These are phyloP conservation scores for Chrysoporthe puriensis DNA, from an alignment of 2,329 filamentous ascomycete genomes.

Conservation along the genomic window DNA sequence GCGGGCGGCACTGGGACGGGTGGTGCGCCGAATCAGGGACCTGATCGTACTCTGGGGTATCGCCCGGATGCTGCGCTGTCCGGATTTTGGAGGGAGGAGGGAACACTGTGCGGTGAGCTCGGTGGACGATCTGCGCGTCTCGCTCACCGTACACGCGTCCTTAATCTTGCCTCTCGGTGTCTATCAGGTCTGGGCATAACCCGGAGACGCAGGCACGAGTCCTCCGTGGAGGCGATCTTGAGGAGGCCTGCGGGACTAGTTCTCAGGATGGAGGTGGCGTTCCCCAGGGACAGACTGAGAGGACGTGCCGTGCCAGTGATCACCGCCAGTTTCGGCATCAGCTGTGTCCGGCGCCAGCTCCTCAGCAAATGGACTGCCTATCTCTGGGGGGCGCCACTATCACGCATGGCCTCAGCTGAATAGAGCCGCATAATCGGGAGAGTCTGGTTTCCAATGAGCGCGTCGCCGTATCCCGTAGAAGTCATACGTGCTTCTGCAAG, in stretches of 20 bases:
- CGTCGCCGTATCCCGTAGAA: neutral
- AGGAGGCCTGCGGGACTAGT: neutral
- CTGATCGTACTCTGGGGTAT: neutral
- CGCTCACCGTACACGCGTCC: neutral
- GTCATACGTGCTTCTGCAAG: neutral
- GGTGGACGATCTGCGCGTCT: neutral
- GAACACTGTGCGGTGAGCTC: neutral
- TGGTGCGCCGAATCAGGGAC: neutral
- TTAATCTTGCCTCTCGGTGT: neutral
- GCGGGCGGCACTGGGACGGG: neutral
- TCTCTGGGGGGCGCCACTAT: neutral
- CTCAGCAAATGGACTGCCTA: neutral
- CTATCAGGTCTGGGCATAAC: neutral
- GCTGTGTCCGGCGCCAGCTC: neutral
- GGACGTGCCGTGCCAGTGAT: neutral
- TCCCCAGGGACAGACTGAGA: neutral
- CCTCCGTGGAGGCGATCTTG: neutral
- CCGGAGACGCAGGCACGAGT: neutral
- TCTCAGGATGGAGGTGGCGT: neutral
- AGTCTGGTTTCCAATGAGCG: neutral
- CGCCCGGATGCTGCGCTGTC: neutral
- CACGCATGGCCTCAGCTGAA: neutral
- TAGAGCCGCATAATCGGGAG: neutral
- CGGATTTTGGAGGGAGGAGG: neutral
- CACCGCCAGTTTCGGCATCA: neutral